Conservation (phyloP, 83 land plant genomes). For the Isoetes engelmannii region DNA sequence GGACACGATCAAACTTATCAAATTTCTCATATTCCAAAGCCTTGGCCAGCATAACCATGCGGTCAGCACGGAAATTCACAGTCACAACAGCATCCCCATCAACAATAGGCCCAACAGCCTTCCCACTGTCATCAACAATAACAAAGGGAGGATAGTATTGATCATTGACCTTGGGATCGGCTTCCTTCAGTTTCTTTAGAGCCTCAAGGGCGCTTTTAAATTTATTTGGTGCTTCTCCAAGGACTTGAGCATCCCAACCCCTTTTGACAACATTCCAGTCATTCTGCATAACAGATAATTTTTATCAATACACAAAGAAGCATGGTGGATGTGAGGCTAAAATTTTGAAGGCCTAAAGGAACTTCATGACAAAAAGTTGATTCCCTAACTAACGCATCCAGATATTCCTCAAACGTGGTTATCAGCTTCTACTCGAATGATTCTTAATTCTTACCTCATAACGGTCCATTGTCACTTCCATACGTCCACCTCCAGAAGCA, state of each 20-base stretch:
- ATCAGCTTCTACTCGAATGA: too few species aligned
- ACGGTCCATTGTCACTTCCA: conserved; percentile 30
- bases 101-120: conserved; percentile 80
- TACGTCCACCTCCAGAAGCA: conserved; percentile 30
- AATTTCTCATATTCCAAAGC: conserved; percentile 84
- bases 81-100: conserved; percentile 97
- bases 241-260: conserved; percentile 99
- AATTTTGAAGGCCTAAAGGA: too few species aligned
- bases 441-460: conserved; percentile 30
- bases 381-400: too few species aligned
- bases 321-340: too few species aligned
- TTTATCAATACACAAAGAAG: too few species aligned
- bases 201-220: conserved; percentile 85
- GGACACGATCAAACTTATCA: conserved; percentile 72
- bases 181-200: conserved; percentile 68
- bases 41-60: conserved; percentile 88
- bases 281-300: conserved; percentile 48
- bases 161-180: conserved; percentile 53
- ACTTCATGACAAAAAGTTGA: too few species aligned
- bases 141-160: conserved; percentile 92
- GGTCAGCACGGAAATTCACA: conserved; percentile 94
- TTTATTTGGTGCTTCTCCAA: conserved; percentile 94
- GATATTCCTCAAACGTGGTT: too few species aligned
- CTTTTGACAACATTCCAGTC: conserved; percentile 95
- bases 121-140: conserved; percentile 69